Percentiles rank a stretch among this genome's conserved stretches.
These are phyloP conservation scores for Neonectria sp. DNA, from an alignment of 2,329 filamentous ascomycete genomes.

Conservation along the genomic window DNA sequence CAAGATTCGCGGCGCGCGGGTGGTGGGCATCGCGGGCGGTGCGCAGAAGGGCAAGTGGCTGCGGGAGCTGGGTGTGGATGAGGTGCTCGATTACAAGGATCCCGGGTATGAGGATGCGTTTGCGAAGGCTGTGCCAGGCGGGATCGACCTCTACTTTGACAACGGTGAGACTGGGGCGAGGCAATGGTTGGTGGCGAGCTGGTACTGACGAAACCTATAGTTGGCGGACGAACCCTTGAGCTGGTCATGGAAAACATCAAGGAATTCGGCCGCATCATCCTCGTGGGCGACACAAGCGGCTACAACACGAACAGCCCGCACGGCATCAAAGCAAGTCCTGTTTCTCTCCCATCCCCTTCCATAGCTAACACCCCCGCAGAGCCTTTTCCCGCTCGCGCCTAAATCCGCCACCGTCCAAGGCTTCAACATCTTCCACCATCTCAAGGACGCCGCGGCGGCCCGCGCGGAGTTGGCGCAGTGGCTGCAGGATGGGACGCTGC, in stretches of 20 bases:
- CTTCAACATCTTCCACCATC: constrained; percentile 82
- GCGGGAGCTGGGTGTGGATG: constrained; percentile 76
- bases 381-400: constrained; percentile 6
- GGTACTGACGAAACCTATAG: constrained; percentile 47
- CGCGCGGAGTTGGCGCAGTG: constrained; percentile 76
- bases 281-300: constrained; percentile 79
- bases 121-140: constrained; percentile 68
- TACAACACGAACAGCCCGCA: constrained; percentile 73
- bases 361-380: constrained; percentile 68
- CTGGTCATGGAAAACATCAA: constrained; percentile 75
- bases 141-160: constrained; percentile 81
- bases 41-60: constrained; percentile 79
- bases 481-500: constrained; percentile 79
- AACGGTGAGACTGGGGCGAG: constrained; percentile 59
- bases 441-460: constrained; percentile 70
- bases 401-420: constrained; percentile 69
- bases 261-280: constrained; percentile 74
- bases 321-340: constrained; percentile 54
- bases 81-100: constrained; percentile 79
- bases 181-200: neutral
- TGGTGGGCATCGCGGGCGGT: constrained; percentile 77
- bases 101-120: constrained; percentile 72
- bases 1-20: constrained; percentile 75
- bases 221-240: constrained; percentile 80
- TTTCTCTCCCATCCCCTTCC: constrained; percentile 64